Conservation (phyloP, 106 monocot genomes). For the Amphibolis antarctica region DNA sequence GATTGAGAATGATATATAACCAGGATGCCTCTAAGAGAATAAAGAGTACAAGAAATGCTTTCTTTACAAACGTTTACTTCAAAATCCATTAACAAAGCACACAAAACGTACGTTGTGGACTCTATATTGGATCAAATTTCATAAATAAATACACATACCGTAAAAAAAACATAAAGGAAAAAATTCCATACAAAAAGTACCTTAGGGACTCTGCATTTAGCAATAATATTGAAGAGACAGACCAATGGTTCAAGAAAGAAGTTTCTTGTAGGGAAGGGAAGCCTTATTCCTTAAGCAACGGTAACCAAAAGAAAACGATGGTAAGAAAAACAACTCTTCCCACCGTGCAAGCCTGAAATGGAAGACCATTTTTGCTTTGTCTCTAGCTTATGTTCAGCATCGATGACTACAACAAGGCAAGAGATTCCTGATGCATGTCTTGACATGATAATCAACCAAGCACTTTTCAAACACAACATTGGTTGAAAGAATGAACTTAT, state of each 20-base stretch:
- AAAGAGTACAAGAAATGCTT: constrained; percentile 5
- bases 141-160: background rate
- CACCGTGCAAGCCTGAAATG: background rate
- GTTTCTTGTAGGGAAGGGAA: background rate
- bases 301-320: background rate
- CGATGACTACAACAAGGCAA: background rate
- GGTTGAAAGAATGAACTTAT: background rate
- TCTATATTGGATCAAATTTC: background rate
- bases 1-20: background rate
- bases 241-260: background rate
- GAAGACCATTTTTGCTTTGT: background rate
- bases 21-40: background rate
- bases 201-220: background rate
- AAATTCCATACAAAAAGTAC: background rate
- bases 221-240: too few species aligned
- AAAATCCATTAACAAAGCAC: background rate
- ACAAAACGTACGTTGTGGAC: background rate
- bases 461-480: background rate
- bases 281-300: background rate
- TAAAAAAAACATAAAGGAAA: background rate
- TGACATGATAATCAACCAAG: background rate
- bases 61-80: background rate
- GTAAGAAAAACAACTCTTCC: background rate
- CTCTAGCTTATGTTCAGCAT: background rate
- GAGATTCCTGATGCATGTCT: background rate